Conservation (phyloP, 208 protist species). For the Phytomonas francai region DNA sequence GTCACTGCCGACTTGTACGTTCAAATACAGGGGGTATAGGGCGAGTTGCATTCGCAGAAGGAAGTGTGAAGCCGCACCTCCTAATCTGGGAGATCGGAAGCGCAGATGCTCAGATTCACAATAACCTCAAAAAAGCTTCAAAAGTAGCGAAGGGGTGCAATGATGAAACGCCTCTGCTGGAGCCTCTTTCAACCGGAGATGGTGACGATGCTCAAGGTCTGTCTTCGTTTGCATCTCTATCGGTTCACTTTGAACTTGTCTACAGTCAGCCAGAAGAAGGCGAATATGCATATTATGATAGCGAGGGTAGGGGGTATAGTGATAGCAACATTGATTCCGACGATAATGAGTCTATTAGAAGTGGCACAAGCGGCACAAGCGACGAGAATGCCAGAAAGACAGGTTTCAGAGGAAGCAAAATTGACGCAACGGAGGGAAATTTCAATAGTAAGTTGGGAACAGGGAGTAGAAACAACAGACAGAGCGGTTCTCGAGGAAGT, state of each 20-base stretch:
- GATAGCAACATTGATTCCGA: not conserved
- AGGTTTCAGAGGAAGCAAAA: not conserved
- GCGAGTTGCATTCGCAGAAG: conserved; percentile 1
- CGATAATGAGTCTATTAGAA: not conserved
- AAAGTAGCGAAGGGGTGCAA: not conserved
- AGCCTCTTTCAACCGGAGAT: not conserved
- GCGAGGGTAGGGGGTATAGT: not conserved
- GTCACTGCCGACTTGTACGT: conserved; percentile 35
- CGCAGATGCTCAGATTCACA: conserved; percentile 7
- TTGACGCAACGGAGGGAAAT: not conserved
- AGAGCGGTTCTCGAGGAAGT: not conserved
- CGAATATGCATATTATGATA: not conserved
- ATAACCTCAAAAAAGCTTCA: conserved; percentile 3
- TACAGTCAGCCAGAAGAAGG: not conserved
- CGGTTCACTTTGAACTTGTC: conserved; percentile 1
- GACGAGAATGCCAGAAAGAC: not conserved
- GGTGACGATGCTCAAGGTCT: not conserved
- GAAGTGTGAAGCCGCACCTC: not conserved
- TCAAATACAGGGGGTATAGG: conserved; percentile 41
- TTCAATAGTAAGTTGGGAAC: not conserved
- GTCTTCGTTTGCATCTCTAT: not conserved
- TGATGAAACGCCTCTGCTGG: not conserved
- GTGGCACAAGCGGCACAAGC: not conserved
- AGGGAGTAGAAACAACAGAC: not conserved
- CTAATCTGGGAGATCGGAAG: conserved; percentile 10